A percentile compares a stretch with the other conserved stretches of the same genome.
phyloP scores from a whole-genome alignment of 257 asterid genomes.

The Pogostemon cablin region DNA sequence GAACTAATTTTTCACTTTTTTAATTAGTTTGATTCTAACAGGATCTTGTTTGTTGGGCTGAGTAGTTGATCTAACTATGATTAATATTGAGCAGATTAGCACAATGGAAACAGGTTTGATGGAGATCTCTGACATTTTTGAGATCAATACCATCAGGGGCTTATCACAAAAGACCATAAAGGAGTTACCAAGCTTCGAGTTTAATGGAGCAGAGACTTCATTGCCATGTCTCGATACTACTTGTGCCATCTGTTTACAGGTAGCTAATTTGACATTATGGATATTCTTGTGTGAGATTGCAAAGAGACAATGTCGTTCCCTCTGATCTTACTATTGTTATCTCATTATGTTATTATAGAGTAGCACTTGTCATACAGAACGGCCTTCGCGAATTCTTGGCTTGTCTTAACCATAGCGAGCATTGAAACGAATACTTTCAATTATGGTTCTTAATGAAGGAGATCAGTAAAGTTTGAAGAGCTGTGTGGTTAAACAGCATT shows the following conservation, averaged over 20 bases:
- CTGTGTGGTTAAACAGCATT: too few species aligned
- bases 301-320: too few species aligned
- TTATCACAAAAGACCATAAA: constrained; percentile 55
- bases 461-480: not conserved
- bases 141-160: constrained; percentile 57
- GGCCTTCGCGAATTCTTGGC: not conserved
- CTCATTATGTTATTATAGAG: not conserved
- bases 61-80: constrained; percentile 26
- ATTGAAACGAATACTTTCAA: constrained; percentile 2
- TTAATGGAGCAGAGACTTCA: constrained; percentile 28
- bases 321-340: not conserved
- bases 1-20: not conserved
- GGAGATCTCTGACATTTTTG: constrained; percentile 85
- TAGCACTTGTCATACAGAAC: not conserved
- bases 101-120: constrained; percentile 64
- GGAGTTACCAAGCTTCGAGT: constrained; percentile 52
- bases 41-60: constrained; percentile 23
- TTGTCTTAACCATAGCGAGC: not conserved
- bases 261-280: constrained; percentile 22
- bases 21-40: not conserved
- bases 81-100: constrained; percentile 57
- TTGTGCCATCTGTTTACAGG: constrained; percentile 89
- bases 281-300: too few species aligned
- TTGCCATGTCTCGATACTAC: constrained; percentile 36
- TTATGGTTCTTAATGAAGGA: constrained; percentile 18